Evolutionary conservation across 2,329 filamentous ascomycete species (phyloP).

Genomic region (Pseudogymnoascus sp.): DNA sequence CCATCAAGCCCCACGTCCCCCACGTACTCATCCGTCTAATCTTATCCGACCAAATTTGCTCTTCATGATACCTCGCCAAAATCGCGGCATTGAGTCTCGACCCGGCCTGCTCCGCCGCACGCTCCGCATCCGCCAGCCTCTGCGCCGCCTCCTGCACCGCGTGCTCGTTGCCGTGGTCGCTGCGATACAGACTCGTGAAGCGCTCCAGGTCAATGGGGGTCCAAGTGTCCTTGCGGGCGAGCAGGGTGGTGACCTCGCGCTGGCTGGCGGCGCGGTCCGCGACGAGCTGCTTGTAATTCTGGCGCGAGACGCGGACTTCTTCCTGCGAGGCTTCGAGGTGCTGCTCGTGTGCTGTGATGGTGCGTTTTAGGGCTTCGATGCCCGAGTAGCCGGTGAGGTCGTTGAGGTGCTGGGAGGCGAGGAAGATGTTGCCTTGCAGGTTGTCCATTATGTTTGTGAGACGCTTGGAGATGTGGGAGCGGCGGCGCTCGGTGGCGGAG

Average conservation of each 20-base stretch:
- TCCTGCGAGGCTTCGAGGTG: conserved; percentile 51
- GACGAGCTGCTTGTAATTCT: conserved; percentile 74
- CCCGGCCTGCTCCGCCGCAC: conserved; percentile 67
- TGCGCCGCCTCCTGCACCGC: conserved; percentile 66
- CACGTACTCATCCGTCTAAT: conserved; percentile 94
- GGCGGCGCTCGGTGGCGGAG: conserved; percentile 38
- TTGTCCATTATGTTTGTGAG: conserved; percentile 78
- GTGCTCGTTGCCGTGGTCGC: conserved; percentile 88
- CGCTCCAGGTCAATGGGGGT: conserved; percentile 78
- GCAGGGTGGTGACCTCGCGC: conserved; percentile 87
- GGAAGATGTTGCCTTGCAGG: conserved; percentile 73
- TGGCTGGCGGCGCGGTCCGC: conserved; percentile 78
- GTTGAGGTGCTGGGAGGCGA: conserved; percentile 82
- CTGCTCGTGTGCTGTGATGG: conserved; percentile 61
- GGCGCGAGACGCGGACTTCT: conserved; percentile 62
- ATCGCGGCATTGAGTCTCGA: conserved; percentile 73
- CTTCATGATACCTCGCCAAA: conserved; percentile 88
- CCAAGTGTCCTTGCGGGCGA: conserved; percentile 93
- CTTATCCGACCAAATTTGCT: conserved; percentile 98
- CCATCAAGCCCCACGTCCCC: conserved; percentile 98
- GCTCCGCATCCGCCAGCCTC: conserved; percentile 65
- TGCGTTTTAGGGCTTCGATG: conserved; percentile 75
- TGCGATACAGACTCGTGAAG: conserved; percentile 86
- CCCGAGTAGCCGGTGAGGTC: conserved; percentile 88
- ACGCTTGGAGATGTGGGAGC: conserved; percentile 35